A percentile compares a stretch with the other conserved stretches of the same genome.
Conservation (phyloP, 2,329 filamentous ascomycete species). For the Huntiella savannae region DNA sequence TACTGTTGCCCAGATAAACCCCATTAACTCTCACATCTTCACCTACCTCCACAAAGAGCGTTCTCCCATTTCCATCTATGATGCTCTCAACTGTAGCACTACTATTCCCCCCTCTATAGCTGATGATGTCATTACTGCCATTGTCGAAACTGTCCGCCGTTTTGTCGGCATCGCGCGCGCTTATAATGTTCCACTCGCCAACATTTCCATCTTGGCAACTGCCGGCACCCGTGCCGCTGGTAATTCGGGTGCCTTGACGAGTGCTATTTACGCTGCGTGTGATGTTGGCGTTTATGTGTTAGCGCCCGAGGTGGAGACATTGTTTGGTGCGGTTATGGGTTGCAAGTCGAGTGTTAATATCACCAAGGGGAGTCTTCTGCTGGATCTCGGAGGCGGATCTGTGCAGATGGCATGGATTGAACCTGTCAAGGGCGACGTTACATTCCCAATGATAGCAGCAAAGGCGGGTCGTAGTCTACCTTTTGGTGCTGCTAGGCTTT, state of each 20-base stretch:
- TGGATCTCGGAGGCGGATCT: conserved; percentile 65
- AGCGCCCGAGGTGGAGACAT: conserved; percentile 61
- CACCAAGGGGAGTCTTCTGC: conserved; percentile 41
- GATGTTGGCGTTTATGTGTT: conserved; percentile 55
- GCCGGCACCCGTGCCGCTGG: conserved; percentile 69
- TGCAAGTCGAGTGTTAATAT: conserved; percentile 59
- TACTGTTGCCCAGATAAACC: conserved; percentile 66
- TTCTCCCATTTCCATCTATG: conserved; percentile 68
- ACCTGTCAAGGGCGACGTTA: conserved; percentile 19
- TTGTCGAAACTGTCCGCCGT: conserved; percentile 45
- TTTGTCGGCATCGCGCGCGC: conserved; percentile 54
- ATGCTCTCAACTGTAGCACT: conserved; percentile 43
- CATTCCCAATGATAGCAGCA: conserved; percentile 35
- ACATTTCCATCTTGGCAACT: conserved; percentile 64
- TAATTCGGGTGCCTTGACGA: conserved; percentile 52
- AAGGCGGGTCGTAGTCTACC: conserved; percentile 36
- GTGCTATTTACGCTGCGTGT: conserved; percentile 40
- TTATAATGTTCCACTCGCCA: conserved; percentile 43
- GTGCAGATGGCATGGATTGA: conserved; percentile 47
- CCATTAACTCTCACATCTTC: conserved; percentile 51
- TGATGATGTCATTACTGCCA: conserved; percentile 38
- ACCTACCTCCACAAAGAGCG: conserved; percentile 62
- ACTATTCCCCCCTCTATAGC: conserved; percentile 25
- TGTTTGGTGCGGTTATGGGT: conserved; percentile 60
- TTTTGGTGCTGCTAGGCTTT: conserved; percentile 41